Percentiles rank a stretch among this genome's conserved stretches.
These are phyloP conservation scores for Erodium maritimum DNA, from an alignment of 345 rosid species.

Conservation along the genomic window DNA sequence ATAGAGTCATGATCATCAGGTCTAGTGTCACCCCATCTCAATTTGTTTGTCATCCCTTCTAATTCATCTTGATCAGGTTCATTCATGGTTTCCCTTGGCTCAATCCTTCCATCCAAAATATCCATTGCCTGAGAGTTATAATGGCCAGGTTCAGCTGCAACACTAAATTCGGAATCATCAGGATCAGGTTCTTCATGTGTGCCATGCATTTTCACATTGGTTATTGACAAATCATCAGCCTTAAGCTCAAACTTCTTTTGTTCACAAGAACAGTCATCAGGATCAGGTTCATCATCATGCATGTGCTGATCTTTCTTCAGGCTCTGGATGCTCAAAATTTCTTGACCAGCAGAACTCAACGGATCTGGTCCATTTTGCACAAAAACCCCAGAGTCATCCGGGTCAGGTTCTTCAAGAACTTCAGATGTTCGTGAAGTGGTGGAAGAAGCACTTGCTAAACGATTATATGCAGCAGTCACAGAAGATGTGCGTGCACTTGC, in stretches of 20 bases:
- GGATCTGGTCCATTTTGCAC: conserved; percentile 9
- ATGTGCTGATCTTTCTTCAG: conserved; percentile 3
- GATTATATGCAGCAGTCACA: conserved; percentile 77
- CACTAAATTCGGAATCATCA: conserved; percentile 20
- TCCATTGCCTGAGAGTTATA: conserved; percentile 9
- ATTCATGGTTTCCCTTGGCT: conserved; percentile 11
- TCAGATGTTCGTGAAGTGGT: conserved; percentile 17
- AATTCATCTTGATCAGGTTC: conserved; percentile 64
- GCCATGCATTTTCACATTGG: not conserved
- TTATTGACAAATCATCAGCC: conserved; percentile 22
- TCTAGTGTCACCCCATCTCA: conserved; percentile 11
- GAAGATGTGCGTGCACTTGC: conserved; percentile 67
- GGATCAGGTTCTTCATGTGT: conserved; percentile 22
- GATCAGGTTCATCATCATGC: conserved; percentile 15
- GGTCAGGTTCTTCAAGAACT: conserved; percentile 45
- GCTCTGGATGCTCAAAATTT: conserved; percentile 1
- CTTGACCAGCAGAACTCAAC: conserved; percentile 6
- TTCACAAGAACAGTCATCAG: conserved; percentile 15
- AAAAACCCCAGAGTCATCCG: conserved; percentile 35
- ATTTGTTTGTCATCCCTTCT: conserved; percentile 10
- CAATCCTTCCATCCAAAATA: conserved; percentile 8
- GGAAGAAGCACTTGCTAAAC: conserved; percentile 27
- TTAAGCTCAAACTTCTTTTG: conserved; percentile 34
- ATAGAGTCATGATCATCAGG: conserved; percentile 9
- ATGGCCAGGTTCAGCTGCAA: conserved; percentile 11